Evolutionary conservation across 768 basidiomycete genomes (phyloP).

Genomic region (Vararia minispora): DNA sequence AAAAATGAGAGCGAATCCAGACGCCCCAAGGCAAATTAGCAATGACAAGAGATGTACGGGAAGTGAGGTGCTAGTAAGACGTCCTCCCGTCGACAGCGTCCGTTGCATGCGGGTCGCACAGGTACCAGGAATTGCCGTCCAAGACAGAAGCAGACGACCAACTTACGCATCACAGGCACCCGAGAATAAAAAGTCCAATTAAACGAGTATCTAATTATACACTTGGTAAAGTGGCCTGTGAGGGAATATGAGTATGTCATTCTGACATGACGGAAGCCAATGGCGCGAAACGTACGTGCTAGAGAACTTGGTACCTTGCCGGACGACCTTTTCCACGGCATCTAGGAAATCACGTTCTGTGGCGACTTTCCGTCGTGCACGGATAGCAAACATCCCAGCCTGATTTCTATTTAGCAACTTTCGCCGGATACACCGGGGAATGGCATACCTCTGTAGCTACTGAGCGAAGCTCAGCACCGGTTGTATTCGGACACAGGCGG

Average conservation of each 20-base stretch:
- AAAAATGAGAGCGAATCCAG: too few species aligned
- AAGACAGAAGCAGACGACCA: too few species aligned
- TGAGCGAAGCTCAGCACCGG: constrained; percentile 94
- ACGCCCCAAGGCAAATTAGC: too few species aligned
- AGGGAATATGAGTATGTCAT: constrained; percentile 8
- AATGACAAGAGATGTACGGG: too few species aligned
- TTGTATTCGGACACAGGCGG: constrained; percentile 93
- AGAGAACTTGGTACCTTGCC: constrained; percentile 97
- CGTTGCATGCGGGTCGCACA: too few species aligned
- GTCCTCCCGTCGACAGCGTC: too few species aligned
- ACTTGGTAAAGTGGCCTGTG: constrained; percentile 81
- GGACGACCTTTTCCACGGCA: constrained; percentile 96
- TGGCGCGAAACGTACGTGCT: constrained; percentile 62
- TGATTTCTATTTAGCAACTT: constrained; percentile 18
- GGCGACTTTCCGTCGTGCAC: constrained; percentile 90
- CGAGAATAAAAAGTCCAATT: too few species aligned
- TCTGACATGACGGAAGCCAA: not conserved
- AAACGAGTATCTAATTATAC: constrained; percentile 84
- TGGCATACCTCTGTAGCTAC: constrained; percentile 87
- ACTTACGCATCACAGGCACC: too few species aligned
- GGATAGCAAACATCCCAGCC: constrained; percentile 99
- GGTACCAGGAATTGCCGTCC: too few species aligned
- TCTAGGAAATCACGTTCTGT: constrained; percentile 97
- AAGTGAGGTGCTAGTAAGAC: too few species aligned
- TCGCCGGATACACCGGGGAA: not conserved